Base-by-base conservation (phyloP, 805 yeast species). In the Ogataea nitratoaversa region DNA sequence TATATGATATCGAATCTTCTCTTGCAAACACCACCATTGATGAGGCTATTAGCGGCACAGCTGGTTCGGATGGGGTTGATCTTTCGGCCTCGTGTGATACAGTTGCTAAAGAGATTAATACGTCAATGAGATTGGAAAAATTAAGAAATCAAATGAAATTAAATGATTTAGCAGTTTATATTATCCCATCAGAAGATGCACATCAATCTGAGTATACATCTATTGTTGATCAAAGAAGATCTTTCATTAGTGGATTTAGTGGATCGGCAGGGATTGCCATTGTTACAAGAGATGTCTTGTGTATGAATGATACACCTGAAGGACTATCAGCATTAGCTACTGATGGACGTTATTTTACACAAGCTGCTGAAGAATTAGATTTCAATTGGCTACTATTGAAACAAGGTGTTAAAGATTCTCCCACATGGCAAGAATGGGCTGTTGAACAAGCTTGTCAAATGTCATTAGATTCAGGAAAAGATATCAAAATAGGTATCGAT, bases 191-290 rank as follows among this genome's bases (percentile, higher is more conserved):
- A 8, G 82, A 77, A 56, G 84, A 78, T 58, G 77, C 74, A 37
- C 84, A 78, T 57, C 84, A 78, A 58, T 68, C 76, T n/a, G 84
- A 78, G 54, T 78, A 78, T 47, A 76, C 77, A 19, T 66, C 80
- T 1, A 50, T 69, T 3, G 60, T 62, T 35, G 84, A 78, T 52
- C 79, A 78, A 54, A 68, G 75, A 50, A 59, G 83, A 50, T 66
- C 72, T 23, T 78, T 76, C 44, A 74, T 78, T 29, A 66, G 74
- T 31, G 84, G 84, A 0, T 78, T 78, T 54, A 69, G 68, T 45
- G 84, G 84, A 16, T 70, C 78, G 45, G 79, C 82, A 7, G 84
- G 84, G 42, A 64, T 77, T 32, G 82, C 83, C 9, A 60, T 78
- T 20, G 65, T 78, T 23, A 74, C 82, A 13, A 61, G 80, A 45